phyloP scores from a whole-genome alignment of 331 rosid species.

The Telfairia occidentalis region DNA sequence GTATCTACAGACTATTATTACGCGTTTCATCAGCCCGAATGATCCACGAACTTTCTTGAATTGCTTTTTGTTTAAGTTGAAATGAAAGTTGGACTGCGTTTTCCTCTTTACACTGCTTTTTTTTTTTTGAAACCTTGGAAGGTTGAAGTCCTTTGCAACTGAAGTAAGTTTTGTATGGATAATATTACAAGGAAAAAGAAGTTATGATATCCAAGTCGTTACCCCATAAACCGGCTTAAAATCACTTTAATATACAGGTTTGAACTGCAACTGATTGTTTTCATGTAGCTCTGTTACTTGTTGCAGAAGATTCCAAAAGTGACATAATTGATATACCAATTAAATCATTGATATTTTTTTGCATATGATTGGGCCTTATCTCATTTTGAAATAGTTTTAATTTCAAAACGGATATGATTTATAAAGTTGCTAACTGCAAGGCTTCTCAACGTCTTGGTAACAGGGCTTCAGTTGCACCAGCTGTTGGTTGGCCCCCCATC shows the following conservation, averaged over 20 bases:
- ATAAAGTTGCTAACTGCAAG: not conserved
- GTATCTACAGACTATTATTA: not conserved
- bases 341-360: not conserved
- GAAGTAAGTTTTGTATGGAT: not conserved
- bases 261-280: not conserved
- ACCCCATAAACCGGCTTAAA: not conserved
- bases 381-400: not conserved
- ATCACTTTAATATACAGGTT: not conserved
- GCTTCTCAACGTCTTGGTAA: not conserved
- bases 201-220: not conserved
- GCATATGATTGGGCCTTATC: not conserved
- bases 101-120: not conserved
- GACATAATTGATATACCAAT: not conserved
- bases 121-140: not conserved
- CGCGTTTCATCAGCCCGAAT: not conserved
- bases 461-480: conserved; percentile 82
- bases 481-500: conserved; percentile 97
- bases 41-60: not conserved
- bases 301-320: not conserved
- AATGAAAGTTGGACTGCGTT: not conserved
- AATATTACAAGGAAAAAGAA: not conserved
- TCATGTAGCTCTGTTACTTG: not conserved
- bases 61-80: not conserved
- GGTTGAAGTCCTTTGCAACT: not conserved
- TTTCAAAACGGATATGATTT: not conserved